These are phyloP conservation scores for Russula sp. DNA, from an alignment of 768 basidiomycete species.

Conservation along the genomic window DNA sequence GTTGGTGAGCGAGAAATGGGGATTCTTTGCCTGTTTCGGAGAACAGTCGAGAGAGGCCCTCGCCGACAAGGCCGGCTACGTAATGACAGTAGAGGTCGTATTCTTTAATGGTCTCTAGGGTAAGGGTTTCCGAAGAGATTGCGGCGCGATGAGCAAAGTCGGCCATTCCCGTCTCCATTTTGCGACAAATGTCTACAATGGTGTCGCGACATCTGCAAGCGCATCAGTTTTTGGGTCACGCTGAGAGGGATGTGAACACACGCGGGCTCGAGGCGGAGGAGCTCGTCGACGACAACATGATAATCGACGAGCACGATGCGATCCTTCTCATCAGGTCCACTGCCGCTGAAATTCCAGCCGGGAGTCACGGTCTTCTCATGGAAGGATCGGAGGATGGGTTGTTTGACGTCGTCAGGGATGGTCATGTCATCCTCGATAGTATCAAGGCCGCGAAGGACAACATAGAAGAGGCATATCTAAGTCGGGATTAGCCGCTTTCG, in stretches of 20 bases:
- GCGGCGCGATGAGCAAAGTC: constrained; percentile 81
- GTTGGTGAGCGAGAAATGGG: constrained; percentile 67
- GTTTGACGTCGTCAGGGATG: constrained; percentile 80
- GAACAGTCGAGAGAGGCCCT: constrained; percentile 88
- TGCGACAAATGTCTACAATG: constrained; percentile 77
- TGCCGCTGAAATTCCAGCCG: constrained; percentile 84
- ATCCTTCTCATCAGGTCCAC: constrained; percentile 87
- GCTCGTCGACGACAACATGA: constrained; percentile 73
- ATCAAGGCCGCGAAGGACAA: constrained; percentile 91
- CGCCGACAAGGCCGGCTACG: constrained; percentile 96
- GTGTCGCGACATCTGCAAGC: constrained; percentile 61
- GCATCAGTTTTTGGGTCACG: neutral
- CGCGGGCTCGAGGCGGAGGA: constrained; percentile 63
- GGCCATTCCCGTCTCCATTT: constrained; percentile 96
- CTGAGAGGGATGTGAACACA: constrained; percentile 38
- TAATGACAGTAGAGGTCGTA: constrained; percentile 99
- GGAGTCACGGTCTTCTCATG: constrained; percentile 73
- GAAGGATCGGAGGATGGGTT: constrained; percentile 79
- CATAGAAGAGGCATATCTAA: constrained; percentile 92
- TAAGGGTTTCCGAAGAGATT: constrained; percentile 62
- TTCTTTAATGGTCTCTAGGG: constrained; percentile 73
- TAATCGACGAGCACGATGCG: constrained; percentile 82
- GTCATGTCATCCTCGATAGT: constrained; percentile 99
- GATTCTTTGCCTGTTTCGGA: constrained; percentile 81
- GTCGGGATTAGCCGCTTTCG: neutral